Evolutionary conservation across 169 alveolate genomes (phyloP).

Genomic region (Plasmodium reichenowi): DNA sequence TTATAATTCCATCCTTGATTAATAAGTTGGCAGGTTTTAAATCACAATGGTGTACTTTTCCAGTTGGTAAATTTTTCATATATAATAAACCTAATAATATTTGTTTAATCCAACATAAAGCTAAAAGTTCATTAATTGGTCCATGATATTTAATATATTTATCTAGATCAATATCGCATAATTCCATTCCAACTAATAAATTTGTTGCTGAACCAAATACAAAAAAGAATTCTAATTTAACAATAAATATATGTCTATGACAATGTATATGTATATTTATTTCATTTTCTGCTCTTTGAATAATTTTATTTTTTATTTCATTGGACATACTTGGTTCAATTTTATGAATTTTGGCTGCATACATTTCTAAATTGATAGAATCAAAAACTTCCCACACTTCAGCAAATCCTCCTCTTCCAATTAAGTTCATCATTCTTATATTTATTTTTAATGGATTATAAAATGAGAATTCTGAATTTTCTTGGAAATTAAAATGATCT

Average conservation of each 20-base stretch:
- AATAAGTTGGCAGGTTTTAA: slow-evolving; percentile 92
- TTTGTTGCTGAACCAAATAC: slow-evolving; percentile 86
- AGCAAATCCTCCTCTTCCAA: slow-evolving; percentile 94
- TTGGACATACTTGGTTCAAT: slow-evolving; percentile 89
- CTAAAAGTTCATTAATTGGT: slow-evolving; percentile 89
- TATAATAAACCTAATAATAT: slow-evolving; percentile 88
- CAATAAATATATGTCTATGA: slow-evolving; percentile 90
- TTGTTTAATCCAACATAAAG: slow-evolving; percentile 91
- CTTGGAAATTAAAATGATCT: slow-evolving; percentile 83
- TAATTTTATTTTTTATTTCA: slow-evolving; percentile 88
- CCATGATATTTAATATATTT: slow-evolving; percentile 90
- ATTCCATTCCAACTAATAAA: slow-evolving; percentile 66
- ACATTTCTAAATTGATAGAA: slow-evolving; percentile 89
- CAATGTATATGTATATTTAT: slow-evolving; percentile 90
- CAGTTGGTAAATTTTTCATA: slow-evolving; percentile 89
- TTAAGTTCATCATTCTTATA: slow-evolving; percentile 88
- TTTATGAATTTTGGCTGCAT: slow-evolving; percentile 92
- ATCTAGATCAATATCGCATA: slow-evolving; percentile 90
- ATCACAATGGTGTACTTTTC: slow-evolving; percentile 90
- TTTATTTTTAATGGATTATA: slow-evolving; percentile 86
- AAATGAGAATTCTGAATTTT: slow-evolving; percentile 85
- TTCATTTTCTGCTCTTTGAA: slow-evolving; percentile 91
- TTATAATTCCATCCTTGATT: slow-evolving; percentile 89
- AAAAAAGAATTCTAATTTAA: slow-evolving; percentile 92
- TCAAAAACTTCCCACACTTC: slow-evolving; percentile 94